phyloP scores from a whole-genome alignment of 495 filamentous ascomycete genomes.

The Lasiosphaeria miniovina region DNA sequence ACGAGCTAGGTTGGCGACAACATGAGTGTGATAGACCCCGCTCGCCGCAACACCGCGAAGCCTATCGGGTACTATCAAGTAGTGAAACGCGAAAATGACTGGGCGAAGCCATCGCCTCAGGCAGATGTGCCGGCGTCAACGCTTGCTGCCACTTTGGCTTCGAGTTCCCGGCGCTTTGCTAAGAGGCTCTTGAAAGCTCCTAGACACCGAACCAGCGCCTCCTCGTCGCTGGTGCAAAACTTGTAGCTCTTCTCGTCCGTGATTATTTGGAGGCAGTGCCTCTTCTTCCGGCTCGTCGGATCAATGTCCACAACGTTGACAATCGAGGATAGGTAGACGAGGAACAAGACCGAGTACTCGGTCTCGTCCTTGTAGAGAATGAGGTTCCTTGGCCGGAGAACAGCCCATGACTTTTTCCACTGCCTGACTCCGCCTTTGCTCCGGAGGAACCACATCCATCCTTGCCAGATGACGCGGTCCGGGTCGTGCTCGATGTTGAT shows the following conservation, averaged over 20 bases:
- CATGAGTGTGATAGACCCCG: slow-evolving; percentile 7
- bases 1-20: slow-evolving; percentile 4
- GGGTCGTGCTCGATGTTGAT: slow-evolving; percentile 52
- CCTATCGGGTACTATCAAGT: slow-evolving; percentile 11
- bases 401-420: slow-evolving; percentile 94
- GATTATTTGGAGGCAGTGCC: slow-evolving; percentile 87
- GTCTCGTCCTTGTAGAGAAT: slow-evolving; percentile 90
- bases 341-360: slow-evolving; percentile 84
- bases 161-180: slow-evolving; percentile 60
- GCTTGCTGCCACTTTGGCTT: slow-evolving; percentile 36
- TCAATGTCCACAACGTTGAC: slow-evolving; percentile 94
- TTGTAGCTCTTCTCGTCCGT: slow-evolving; percentile 90
- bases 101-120: neutral
- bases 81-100: slow-evolving; percentile 2
- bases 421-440: slow-evolving; percentile 83
- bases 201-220: slow-evolving; percentile 76
- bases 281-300: slow-evolving; percentile 78
- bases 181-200: slow-evolving; percentile 89
- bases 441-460: slow-evolving; percentile 81
- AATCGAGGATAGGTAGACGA: slow-evolving; percentile 74
- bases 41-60: slow-evolving; percentile 1
- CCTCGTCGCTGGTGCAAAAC: slow-evolving; percentile 80
- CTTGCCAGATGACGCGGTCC: slow-evolving; percentile 84
- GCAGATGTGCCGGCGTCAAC: slow-evolving; percentile 9
- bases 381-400: slow-evolving; percentile 81